Conservation (phyloP, 345 rosid species). For the Eucalyptus sideroxylon region DNA sequence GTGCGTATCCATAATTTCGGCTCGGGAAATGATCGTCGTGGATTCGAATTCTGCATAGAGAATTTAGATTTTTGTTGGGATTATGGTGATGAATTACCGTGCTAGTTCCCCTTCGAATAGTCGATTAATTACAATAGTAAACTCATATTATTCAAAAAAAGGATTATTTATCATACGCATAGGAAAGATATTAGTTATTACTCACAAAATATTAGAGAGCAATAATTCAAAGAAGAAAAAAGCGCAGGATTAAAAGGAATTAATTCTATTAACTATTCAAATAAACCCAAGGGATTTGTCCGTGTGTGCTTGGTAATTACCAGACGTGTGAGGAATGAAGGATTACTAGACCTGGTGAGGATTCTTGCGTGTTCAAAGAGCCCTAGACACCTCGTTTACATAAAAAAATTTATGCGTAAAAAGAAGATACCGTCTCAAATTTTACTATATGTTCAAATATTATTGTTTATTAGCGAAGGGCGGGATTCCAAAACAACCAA, state of each 20-base stretch:
- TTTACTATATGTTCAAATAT: not conserved
- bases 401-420: accelerated
- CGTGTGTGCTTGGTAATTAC: not conserved
- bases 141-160: not conserved
- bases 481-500: not conserved
- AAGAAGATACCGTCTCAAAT: not conserved
- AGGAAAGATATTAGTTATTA: not conserved
- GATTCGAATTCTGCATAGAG: not conserved
- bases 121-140: not conserved
- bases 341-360: not conserved
- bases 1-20: not conserved
- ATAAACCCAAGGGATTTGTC: no score
- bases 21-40: accelerated
- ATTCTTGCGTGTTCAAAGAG: not conserved
- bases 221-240: not conserved
- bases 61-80: not conserved
- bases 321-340: not conserved
- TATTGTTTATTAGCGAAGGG: not conserved
- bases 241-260: not conserved
- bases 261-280: not conserved
- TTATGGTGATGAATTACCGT: accelerated
- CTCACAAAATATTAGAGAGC: not conserved
- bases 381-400: not conserved
- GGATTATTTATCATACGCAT: not conserved
- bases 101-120: not conserved